Percentiles rank a stretch among this genome's conserved stretches.
phyloP scores from a whole-genome alignment of 495 filamentous ascomycete species.

The Mytilinidion resinicola region DNA sequence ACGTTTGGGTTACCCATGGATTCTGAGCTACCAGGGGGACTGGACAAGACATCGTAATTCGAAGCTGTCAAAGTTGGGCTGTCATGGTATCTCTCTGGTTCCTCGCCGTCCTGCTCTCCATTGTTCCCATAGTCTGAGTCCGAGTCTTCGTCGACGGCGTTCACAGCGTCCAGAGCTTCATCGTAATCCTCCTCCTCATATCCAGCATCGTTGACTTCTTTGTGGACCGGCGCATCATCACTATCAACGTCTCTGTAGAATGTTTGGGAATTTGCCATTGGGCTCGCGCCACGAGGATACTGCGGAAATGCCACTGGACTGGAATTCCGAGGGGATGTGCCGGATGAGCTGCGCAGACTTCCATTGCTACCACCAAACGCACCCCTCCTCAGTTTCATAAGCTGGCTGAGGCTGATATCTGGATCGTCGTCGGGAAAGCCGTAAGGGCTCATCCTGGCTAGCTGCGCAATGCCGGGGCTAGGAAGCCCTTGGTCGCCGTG shows the following conservation, averaged over 20 bases:
- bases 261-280: conserved; percentile 1
- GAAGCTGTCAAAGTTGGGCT: conserved; percentile 22
- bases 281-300: conserved; percentile 9
- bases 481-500: conserved; percentile 34
- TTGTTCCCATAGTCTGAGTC: conserved; percentile 9
- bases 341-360: conserved; percentile 37
- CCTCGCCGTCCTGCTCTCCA: not conserved
- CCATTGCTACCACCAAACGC: conserved; percentile 79
- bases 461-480: conserved; percentile 61
- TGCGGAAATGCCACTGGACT: conserved; percentile 22
- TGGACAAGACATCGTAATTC: conserved; percentile 19
- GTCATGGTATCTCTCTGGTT: not conserved
- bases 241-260: conserved; percentile 6
- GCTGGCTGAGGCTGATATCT: conserved; percentile 61
- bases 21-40: not conserved
- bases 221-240: conserved; percentile 9
- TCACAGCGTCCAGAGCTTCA: conserved; percentile 17
- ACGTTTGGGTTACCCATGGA: not conserved
- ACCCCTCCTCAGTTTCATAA: conserved; percentile 64
- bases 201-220: conserved; percentile 4
- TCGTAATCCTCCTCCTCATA: conserved; percentile 11
- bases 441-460: conserved; percentile 58
- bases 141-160: conserved; percentile 13
- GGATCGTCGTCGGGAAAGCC: conserved; percentile 51
- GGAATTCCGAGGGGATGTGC: conserved; percentile 24